Conservation (phyloP, 768 basidiomycete genomes). For the Podaxis sp. region DNA sequence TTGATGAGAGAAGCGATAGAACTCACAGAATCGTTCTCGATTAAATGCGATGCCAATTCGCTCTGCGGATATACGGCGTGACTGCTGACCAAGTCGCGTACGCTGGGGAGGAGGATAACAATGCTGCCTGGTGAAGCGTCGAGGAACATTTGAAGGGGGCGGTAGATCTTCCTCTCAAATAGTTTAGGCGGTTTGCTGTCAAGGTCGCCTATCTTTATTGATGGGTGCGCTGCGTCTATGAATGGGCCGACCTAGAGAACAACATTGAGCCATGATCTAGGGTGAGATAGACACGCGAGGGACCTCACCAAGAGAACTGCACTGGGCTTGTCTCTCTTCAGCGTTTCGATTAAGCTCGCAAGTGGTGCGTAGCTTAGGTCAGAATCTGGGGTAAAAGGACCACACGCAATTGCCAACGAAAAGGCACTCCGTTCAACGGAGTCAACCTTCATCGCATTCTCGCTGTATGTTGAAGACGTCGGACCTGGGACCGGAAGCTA, state of each 20-base stretch:
- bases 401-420: slow-evolving; percentile 70
- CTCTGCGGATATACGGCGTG: slow-evolving; percentile 88
- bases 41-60: slow-evolving; percentile 47
- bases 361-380: slow-evolving; percentile 79
- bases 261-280: neutral
- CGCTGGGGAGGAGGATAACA: slow-evolving; percentile 78
- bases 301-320: slow-evolving; percentile 72
- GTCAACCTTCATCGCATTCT: slow-evolving; percentile 33
- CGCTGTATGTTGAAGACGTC: slow-evolving; percentile 31
- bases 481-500: slow-evolving; percentile 66
- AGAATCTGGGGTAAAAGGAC: slow-evolving; percentile 82
- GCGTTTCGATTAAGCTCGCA: slow-evolving; percentile 57
- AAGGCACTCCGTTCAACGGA: slow-evolving; percentile 29
- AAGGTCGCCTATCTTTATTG: slow-evolving; percentile 73
- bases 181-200: slow-evolving; percentile 63
- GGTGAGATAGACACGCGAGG: neutral
- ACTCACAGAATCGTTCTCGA: slow-evolving; percentile 53
- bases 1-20: neutral
- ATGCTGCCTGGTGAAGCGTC: slow-evolving; percentile 64
- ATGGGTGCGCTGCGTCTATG: slow-evolving; percentile 73
- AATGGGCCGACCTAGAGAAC: slow-evolving; percentile 83
- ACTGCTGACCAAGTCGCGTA: slow-evolving; percentile 75
- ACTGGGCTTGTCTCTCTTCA: slow-evolving; percentile 66
- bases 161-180: slow-evolving; percentile 65
- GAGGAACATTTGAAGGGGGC: slow-evolving; percentile 57